Conservation (phyloP, 495 filamentous ascomycete species). For the Neurospora tetrasperma region DNA sequence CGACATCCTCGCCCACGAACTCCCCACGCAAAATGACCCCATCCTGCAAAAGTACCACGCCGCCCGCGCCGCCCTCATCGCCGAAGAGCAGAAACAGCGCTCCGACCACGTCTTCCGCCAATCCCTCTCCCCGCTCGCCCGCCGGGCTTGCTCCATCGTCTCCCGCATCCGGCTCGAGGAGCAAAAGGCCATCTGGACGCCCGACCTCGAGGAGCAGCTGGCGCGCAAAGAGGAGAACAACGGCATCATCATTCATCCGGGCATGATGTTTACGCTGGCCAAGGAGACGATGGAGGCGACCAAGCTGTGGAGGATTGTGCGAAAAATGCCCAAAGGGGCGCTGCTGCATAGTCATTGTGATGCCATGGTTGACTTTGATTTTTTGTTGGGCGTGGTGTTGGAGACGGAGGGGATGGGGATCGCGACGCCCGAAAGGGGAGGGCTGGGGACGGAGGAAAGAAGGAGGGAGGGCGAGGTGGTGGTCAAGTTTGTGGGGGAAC, state of each 20-base stretch:
- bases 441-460: constrained; percentile 39
- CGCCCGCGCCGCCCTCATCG: constrained; percentile 67
- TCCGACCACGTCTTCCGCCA: constrained; percentile 47
- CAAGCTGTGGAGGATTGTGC: constrained; percentile 75
- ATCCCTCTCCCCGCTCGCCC: constrained; percentile 34
- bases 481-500: background rate
- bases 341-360: constrained; percentile 82
- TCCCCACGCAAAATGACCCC: constrained; percentile 49
- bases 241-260: constrained; percentile 56
- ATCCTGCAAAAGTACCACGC: constrained; percentile 72
- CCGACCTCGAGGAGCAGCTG: constrained; percentile 53
- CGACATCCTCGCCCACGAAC: constrained; percentile 36
- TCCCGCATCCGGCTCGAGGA: constrained; percentile 68
- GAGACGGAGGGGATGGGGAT: constrained; percentile 68
- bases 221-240: constrained; percentile 37
- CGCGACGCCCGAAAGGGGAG: constrained; percentile 31
- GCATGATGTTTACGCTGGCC: constrained; percentile 81
- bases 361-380: constrained; percentile 81
- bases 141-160: constrained; percentile 67
- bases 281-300: constrained; percentile 71
- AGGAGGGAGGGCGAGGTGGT: constrained; percentile 36
- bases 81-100: constrained; percentile 64
- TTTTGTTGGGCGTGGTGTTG: constrained; percentile 59
- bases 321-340: constrained; percentile 81
- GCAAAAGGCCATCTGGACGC: constrained; percentile 49